These are phyloP conservation scores for Pistacia integerrima DNA, from an alignment of 345 rosid genomes.

Conservation along the genomic window DNA sequence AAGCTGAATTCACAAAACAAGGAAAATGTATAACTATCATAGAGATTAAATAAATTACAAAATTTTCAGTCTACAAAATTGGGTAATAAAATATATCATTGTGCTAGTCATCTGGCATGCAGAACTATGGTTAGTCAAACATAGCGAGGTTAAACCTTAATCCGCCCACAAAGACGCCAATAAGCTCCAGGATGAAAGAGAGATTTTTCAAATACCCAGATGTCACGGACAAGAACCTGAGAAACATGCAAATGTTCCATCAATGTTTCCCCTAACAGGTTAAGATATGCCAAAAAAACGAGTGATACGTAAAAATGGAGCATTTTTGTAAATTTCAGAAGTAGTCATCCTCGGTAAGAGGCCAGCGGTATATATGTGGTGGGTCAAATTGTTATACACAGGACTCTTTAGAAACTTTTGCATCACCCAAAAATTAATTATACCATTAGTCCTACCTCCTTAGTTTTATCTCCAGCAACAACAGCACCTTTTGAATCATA, in stretches of 20 bases:
- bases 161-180: constrained; percentile 94
- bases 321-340: background rate
- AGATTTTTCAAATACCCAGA: constrained; percentile 97
- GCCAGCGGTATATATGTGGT: background rate
- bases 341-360: background rate
- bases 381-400: background rate
- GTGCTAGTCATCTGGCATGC: constrained; percentile 7
- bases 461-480: constrained; percentile 79
- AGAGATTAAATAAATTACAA: constrained; percentile 12
- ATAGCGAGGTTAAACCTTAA: constrained; percentile 36
- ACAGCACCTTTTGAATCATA: constrained; percentile 74
- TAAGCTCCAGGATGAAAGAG: constrained; percentile 78
- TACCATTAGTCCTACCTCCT: constrained; percentile 56
- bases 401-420: background rate
- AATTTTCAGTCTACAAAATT: constrained; percentile 25
- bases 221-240: constrained; percentile 85
- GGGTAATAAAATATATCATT: background rate
- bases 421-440: background rate
- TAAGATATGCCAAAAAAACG: background rate
- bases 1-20: background rate
- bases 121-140: background rate
- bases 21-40: background rate
- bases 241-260: constrained; percentile 11
- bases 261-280: constrained; percentile 11
- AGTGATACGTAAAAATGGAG: too few relatives aligned